Percentiles rank a stretch among this genome's conserved stretches.
phyloP scores from a whole-genome alignment of 768 basidiomycete genomes.

The Sarcodon sp. region DNA sequence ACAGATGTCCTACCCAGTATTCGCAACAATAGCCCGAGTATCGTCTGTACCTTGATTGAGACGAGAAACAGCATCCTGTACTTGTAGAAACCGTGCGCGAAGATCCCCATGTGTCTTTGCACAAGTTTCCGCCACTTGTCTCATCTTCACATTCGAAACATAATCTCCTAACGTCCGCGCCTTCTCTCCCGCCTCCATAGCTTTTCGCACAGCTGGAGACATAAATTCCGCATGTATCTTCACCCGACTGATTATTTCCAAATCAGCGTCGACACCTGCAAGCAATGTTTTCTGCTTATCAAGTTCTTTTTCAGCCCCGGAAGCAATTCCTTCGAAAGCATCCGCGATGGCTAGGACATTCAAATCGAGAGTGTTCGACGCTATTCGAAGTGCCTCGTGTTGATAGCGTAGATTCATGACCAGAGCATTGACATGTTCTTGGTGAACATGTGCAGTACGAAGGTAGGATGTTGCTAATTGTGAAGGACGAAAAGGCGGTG shows the following conservation, averaged over 20 bases:
- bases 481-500: slow-evolving; percentile 60
- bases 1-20: slow-evolving; percentile 27
- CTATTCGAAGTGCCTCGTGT: slow-evolving; percentile 58
- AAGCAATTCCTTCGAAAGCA: slow-evolving; percentile 51
- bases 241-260: slow-evolving; percentile 57
- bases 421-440: slow-evolving; percentile 42
- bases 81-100: slow-evolving; percentile 34
- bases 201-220: slow-evolving; percentile 48
- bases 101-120: slow-evolving; percentile 58
- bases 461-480: slow-evolving; percentile 57
- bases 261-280: slow-evolving; percentile 51
- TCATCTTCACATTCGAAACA: slow-evolving; percentile 70
- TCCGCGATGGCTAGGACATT: slow-evolving; percentile 61
- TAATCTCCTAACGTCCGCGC: slow-evolving; percentile 69
- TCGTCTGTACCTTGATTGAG: slow-evolving; percentile 47
- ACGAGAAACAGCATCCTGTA: slow-evolving; percentile 36
- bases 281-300: slow-evolving; percentile 54
- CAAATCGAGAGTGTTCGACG: slow-evolving; percentile 58
- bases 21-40: slow-evolving; percentile 36
- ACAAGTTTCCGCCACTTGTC: slow-evolving; percentile 65
- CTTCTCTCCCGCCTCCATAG: slow-evolving; percentile 59
- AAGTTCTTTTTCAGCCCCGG: slow-evolving; percentile 47
- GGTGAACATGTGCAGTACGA: slow-evolving; percentile 48
- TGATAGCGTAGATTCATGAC: slow-evolving; percentile 47
- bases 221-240: slow-evolving; percentile 67